A percentile compares a stretch with the other conserved stretches of the same genome.
These are phyloP conservation scores for Blastomyces parvus DNA, from an alignment of 2,329 filamentous ascomycete genomes.

Conservation along the genomic window DNA sequence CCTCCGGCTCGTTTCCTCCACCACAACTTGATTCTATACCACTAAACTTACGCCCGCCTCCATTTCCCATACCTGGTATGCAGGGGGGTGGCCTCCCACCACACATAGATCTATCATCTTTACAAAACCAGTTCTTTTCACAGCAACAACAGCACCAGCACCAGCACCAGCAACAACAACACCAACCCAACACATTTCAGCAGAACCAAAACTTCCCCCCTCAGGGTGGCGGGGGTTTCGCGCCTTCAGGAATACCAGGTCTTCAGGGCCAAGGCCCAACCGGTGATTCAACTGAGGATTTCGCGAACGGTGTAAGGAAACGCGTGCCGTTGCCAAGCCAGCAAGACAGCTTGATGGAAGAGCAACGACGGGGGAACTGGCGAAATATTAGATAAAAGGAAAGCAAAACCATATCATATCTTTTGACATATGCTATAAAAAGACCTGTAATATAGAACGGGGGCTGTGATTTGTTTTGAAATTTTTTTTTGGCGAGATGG, in stretches of 20 bases:
- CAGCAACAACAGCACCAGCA: constrained; percentile 28
- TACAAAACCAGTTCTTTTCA: constrained; percentile 31
- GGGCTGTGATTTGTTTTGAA: not conserved
- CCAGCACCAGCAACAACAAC: constrained; percentile 8
- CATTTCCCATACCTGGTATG: constrained; percentile 40
- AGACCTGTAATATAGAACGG: not conserved
- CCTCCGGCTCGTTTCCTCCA: constrained; percentile 35
- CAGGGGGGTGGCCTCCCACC: constrained; percentile 39
- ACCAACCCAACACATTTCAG: constrained; percentile 1
- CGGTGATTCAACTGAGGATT: constrained; percentile 18
- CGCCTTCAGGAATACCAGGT: constrained; percentile 22
- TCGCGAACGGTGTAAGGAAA: constrained; percentile 39
- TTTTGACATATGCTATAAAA: not conserved
- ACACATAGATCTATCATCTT: constrained; percentile 30
- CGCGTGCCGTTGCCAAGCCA: constrained; percentile 71
- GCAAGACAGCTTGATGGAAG: constrained; percentile 67
- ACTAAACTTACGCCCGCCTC: constrained; percentile 20
- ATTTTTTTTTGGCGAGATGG: not conserved
- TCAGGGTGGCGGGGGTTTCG: constrained; percentile 21
- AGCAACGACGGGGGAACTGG: constrained; percentile 55
- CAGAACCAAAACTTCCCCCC: constrained; percentile 32
- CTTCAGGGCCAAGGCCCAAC: constrained; percentile 30
- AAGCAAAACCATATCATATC: not conserved
- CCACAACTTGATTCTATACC: constrained; percentile 35
- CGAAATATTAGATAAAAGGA: constrained; percentile 30